phyloP scores from a whole-genome alignment of 371 early-diverging fungal species.

The Mucor circinelloides region DNA sequence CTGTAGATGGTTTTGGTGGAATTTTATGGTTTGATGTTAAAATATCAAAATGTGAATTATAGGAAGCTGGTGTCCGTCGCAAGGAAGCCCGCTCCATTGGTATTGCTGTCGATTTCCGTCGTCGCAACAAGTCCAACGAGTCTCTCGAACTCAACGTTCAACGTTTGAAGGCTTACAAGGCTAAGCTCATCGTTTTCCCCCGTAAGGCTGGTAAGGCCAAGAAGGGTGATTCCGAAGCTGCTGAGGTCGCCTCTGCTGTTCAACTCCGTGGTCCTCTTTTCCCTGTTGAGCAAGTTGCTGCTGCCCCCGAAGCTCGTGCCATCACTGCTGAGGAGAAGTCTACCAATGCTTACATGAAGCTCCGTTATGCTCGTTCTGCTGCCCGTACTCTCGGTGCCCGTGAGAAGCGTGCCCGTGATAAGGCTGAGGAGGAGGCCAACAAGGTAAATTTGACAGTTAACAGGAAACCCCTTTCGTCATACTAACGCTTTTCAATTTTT shows the following conservation, averaged over 20 bases:
- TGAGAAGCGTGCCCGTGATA: constrained; percentile 77
- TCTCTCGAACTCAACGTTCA: constrained; percentile 93
- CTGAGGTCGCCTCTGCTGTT: constrained; percentile 67
- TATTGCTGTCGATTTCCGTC: constrained; percentile 98
- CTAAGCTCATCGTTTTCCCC: constrained; percentile 76
- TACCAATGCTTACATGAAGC: constrained; percentile 79
- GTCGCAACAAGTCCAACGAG: constrained; percentile 97
- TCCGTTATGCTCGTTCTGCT: constrained; percentile 89
- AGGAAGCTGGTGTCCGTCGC: constrained; percentile 93
- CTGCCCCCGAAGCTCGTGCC: constrained; percentile 76
- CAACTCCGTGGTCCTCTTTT: constrained; percentile 76
- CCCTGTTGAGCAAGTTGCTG: constrained; percentile 72
- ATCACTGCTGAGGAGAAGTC: constrained; percentile 87
- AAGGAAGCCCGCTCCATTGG: constrained; percentile 97
- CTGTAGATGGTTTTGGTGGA: not conserved
- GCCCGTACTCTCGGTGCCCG: constrained; percentile 83
- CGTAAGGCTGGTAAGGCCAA: constrained; percentile 87
- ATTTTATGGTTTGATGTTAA: not conserved
- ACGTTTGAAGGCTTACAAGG: constrained; percentile 97
- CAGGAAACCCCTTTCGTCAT: not conserved
- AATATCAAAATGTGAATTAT: not conserved
- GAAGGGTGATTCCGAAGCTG: constrained; percentile 68
- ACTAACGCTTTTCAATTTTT: not conserved
- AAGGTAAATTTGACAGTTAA: constrained; percentile 47
- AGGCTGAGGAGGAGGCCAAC: constrained; percentile 87